Evolutionary conservation across 257 asterid genomes (phyloP).

Genomic region (Perilla frutescens): DNA sequence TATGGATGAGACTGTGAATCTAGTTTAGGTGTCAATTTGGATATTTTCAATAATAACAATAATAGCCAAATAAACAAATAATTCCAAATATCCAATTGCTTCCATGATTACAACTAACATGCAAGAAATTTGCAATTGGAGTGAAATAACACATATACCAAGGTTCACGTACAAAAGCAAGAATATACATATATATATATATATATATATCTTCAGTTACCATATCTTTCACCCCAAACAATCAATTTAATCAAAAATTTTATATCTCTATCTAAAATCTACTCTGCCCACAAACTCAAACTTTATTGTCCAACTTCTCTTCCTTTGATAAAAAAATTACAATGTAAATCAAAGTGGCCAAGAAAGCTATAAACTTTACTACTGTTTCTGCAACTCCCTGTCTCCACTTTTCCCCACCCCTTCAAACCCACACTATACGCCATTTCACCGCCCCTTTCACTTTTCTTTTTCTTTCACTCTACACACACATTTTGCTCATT

Average conservation of each 20-base stretch:
- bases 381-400: constrained; percentile 32
- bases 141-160: background rate
- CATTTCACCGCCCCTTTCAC: constrained; percentile 25
- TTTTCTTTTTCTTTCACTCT: background rate
- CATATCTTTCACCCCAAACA: constrained; percentile 19
- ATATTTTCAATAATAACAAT: no score
- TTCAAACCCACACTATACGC: constrained; percentile 22
- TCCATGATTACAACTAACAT: background rate
- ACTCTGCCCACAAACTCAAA: constrained; percentile 22
- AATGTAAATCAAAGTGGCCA: constrained; percentile 17
- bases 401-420: constrained; percentile 42
- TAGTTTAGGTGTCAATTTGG: no score
- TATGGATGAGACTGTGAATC: no score
- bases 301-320: constrained; percentile 34
- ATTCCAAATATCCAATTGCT: no score
- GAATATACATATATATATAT: background rate
- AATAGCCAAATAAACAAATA: no score
- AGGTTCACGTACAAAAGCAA: constrained; percentile 13
- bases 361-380: constrained; percentile 40
- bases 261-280: constrained; percentile 23
- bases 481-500: no score
- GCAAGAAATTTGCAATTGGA: background rate
- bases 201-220: background rate
- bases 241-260: constrained; percentile 11
- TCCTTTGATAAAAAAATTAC: constrained; percentile 5